Evolutionary conservation across 352 stramenopile genomes (phyloP).

Genomic region (Phytopythium oedochilum): DNA sequence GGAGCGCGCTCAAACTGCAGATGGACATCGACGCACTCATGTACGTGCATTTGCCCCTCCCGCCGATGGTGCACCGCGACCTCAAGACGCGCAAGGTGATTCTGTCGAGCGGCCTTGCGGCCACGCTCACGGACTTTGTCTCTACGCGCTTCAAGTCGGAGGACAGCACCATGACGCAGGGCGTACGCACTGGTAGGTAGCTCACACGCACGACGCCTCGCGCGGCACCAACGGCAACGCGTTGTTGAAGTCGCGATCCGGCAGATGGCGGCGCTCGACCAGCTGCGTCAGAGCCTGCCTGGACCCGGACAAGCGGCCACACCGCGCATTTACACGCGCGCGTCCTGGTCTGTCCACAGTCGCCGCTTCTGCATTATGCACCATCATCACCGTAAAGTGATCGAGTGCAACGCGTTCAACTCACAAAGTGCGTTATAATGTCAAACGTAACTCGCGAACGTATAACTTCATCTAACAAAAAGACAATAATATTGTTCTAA

Average conservation of each 20-base stretch:
- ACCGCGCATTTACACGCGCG: too few species aligned
- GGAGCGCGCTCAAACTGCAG: conserved; percentile 7
- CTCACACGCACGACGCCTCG: conserved; percentile 18
- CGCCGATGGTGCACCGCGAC: conserved; percentile 9
- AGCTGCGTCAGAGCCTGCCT: conserved; percentile 27
- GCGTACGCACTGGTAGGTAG: conserved; percentile 12
- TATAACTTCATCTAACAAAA: too few species aligned
- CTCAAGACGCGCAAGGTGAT: conserved; percentile 12
- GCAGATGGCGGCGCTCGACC: conserved; percentile 24
- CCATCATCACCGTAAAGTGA: too few species aligned
- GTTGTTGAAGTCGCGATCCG: conserved; percentile 32
- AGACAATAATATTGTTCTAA: too few species aligned
- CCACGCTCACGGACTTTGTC: conserved; percentile 58
- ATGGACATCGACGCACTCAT: conserved; percentile 23
- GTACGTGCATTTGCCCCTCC: conserved; percentile 15
- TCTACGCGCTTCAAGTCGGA: conserved; percentile 44
- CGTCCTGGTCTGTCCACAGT: too few species aligned
- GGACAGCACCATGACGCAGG: conserved; percentile 10
- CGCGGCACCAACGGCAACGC: conserved; percentile 3
- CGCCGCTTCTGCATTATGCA: too few species aligned
- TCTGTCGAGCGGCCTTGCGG: conserved; percentile 1
- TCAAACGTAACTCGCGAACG: too few species aligned
- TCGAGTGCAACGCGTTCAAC: too few species aligned
- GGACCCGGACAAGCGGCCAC: conserved; percentile 28
- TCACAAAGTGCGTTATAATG: too few species aligned